These are phyloP conservation scores for Backusella luteola DNA, from an alignment of 192 early-diverging fungal genomes.

Conservation along the genomic window DNA sequence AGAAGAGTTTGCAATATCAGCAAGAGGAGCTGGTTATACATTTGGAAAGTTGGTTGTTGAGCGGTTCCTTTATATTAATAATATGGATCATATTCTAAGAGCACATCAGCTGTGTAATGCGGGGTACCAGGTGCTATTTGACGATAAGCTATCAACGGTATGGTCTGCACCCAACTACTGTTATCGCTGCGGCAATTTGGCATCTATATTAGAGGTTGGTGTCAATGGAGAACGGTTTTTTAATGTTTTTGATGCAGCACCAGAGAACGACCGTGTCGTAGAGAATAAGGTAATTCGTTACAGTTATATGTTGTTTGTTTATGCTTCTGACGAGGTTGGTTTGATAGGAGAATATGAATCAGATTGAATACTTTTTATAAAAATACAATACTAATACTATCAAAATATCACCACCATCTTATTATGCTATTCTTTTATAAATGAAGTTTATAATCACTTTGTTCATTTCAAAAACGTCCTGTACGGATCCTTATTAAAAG, in stretches of 20 bases:
- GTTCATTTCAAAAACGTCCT: too few species aligned
- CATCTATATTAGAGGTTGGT: slow-evolving; percentile 79
- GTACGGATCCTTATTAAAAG: too few species aligned
- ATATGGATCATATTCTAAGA: slow-evolving; percentile 76
- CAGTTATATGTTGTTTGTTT: neutral
- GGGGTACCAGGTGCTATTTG: slow-evolving; percentile 80
- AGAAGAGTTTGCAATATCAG: slow-evolving; percentile 80
- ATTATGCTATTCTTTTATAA: too few species aligned
- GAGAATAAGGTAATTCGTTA: neutral
- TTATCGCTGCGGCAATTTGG: slow-evolving; percentile 84
- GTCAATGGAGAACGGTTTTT: slow-evolving; percentile 74
- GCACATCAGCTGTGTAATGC: slow-evolving; percentile 91
- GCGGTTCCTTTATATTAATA: slow-evolving; percentile 77
- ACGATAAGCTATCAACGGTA: slow-evolving; percentile 82
- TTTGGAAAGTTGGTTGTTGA: slow-evolving; percentile 80
- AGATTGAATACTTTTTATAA: slow-evolving; percentile 4
- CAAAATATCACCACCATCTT: too few species aligned
- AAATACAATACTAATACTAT: neutral
- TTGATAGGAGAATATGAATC: neutral
- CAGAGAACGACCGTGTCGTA: slow-evolving; percentile 62
- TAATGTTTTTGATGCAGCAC: slow-evolving; percentile 88
- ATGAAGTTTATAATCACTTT: too few species aligned
- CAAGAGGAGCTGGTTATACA: slow-evolving; percentile 85
- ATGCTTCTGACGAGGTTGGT: neutral
- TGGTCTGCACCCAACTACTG: slow-evolving; percentile 90